phyloP scores from a whole-genome alignment of 106 monocot species.

The Dendrobium officinale region DNA sequence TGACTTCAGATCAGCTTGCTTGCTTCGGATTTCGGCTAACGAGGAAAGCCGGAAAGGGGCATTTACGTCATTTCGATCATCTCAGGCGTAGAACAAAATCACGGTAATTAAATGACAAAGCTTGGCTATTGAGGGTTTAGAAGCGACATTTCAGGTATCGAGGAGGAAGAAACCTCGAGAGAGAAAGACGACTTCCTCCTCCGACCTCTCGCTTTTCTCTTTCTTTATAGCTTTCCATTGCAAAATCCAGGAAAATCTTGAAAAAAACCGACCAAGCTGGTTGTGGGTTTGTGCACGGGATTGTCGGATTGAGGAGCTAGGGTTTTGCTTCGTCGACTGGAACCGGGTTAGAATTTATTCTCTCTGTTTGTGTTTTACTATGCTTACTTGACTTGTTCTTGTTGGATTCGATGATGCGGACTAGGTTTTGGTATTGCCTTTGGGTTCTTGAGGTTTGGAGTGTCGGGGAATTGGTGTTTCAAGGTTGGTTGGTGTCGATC shows the following conservation, averaged over 20 bases:
- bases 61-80: not conserved
- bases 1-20: too few relatives aligned
- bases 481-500: not conserved
- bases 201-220: not conserved
- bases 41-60: not conserved
- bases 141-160: slow-evolving; percentile 3
- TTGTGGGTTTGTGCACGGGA: not conserved
- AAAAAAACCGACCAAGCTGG: too few relatives aligned
- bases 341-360: not conserved
- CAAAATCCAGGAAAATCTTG: not conserved
- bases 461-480: not conserved
- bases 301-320: not conserved
- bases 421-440: not conserved
- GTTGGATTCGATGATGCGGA: not conserved
- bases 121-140: not conserved
- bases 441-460: not conserved
- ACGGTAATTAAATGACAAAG: not conserved
- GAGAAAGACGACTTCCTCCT: slow-evolving; percentile 7
- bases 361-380: not conserved
- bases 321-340: not conserved
- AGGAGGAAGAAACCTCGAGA: slow-evolving; percentile 2
- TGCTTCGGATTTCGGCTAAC: not conserved
- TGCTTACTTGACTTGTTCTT: not conserved
- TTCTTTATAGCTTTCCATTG: not conserved
- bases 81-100: not conserved